phyloP scores from a whole-genome alignment of 2,329 filamentous ascomycete species.

The Malbranchea zuffiana region DNA sequence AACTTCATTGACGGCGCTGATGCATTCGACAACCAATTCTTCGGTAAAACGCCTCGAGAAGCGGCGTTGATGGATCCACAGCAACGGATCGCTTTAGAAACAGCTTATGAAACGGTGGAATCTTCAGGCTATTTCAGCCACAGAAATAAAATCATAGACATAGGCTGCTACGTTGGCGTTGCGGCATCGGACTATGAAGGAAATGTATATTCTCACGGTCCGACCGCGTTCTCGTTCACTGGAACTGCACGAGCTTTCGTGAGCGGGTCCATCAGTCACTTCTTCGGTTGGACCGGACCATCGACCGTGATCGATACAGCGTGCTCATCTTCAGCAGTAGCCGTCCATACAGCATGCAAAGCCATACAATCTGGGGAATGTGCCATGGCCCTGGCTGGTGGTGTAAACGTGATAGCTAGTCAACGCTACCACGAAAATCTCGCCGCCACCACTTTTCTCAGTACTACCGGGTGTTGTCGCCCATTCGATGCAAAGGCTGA shows the following conservation, averaged over 20 bases:
- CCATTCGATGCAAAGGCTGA: conserved; percentile 29
- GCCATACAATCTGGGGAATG: conserved; percentile 15
- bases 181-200: conserved; percentile 7
- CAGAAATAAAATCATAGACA: conserved; percentile 14
- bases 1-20: conserved; percentile 17
- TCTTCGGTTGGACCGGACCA: conserved; percentile 21
- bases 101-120: conserved; percentile 13
- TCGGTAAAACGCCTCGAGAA: conserved; percentile 13
- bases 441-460: conserved; percentile 16
- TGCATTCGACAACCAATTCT: conserved; percentile 25
- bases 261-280: conserved; percentile 22
- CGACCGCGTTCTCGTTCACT: conserved; percentile 14
- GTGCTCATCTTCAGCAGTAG: conserved; percentile 21
- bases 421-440: conserved; percentile 14
- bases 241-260: conserved; percentile 19
- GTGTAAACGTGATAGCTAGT: conserved; percentile 5
- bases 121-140: conserved; percentile 11
- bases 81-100: conserved; percentile 17
- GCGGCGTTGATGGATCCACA: conserved; percentile 18
- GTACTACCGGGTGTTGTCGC: conserved; percentile 15
- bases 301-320: conserved; percentile 22
- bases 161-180: conserved; percentile 15
- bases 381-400: conserved; percentile 14
- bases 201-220: conserved; percentile 8
- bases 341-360: conserved; percentile 23